Evolutionary conservation across 805 yeast species (phyloP).

Genomic region (Isabelozyma pseudorhagii): DNA sequence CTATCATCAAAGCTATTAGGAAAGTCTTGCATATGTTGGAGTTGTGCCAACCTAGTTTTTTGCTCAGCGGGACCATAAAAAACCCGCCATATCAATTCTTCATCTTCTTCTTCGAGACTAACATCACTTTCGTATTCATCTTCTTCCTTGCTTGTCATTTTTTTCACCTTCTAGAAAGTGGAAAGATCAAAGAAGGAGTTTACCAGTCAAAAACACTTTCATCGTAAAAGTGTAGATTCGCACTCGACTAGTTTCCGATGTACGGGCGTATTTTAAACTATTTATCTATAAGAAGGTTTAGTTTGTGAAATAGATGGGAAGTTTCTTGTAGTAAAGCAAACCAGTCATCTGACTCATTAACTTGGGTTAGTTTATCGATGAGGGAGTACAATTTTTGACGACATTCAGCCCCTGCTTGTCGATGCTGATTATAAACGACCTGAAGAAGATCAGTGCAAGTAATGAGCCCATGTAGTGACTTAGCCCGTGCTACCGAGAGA

Average conservation of each 20-base stretch:
- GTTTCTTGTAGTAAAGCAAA: background rate
- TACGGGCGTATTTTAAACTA: background rate
- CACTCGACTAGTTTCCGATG: background rate
- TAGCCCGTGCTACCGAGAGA: background rate
- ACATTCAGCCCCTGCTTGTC: background rate
- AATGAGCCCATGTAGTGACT: background rate
- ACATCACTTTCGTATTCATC: conserved; percentile 26
- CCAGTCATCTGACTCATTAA: background rate
- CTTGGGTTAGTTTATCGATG: background rate
- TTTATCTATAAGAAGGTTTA: background rate
- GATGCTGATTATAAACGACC: background rate
- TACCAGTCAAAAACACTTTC: background rate
- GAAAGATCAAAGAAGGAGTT: background rate
- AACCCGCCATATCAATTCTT: conserved; percentile 42
- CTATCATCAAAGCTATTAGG: conserved; percentile 8
- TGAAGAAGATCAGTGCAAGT: background rate
- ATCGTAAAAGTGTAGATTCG: background rate
- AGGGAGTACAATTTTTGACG: background rate
- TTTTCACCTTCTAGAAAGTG: background rate
- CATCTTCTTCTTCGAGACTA: conserved; percentile 44
- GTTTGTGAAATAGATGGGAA: background rate
- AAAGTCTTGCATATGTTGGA: conserved; percentile 1
- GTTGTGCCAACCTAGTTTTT: background rate
- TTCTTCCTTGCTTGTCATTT: background rate
- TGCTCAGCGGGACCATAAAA: conserved; percentile 28